A percentile compares a stretch with the other conserved stretches of the same genome.
Evolutionary conservation across 768 basidiomycete species (phyloP).

Genomic region (Lyophyllum atratum): DNA sequence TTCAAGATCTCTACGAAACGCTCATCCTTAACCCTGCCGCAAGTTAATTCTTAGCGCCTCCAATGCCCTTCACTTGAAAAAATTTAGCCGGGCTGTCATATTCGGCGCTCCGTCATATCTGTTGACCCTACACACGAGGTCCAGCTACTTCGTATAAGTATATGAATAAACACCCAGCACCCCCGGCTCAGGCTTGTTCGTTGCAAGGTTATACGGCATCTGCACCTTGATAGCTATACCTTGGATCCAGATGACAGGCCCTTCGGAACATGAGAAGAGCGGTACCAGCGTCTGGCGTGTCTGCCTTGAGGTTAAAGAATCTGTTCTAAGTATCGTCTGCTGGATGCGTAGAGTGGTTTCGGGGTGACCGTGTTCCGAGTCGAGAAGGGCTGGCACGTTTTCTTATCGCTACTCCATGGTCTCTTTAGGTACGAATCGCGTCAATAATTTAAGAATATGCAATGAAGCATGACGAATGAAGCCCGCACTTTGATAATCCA

Average conservation of each 20-base stretch:
- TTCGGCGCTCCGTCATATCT: conserved; percentile 30
- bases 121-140: conserved; percentile 48
- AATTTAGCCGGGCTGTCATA: conserved; percentile 44
- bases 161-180: conserved; percentile 28
- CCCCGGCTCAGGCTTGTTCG: conserved; percentile 5
- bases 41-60: conserved; percentile 52
- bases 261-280: conserved; percentile 24
- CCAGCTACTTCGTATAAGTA: conserved; percentile 55
- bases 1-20: conserved; percentile 45
- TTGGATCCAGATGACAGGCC: conserved; percentile 28
- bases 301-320: conserved; percentile 28
- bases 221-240: conserved; percentile 57
- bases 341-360: conserved; percentile 40
- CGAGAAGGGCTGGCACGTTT: conserved; percentile 46
- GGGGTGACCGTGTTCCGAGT: conserved; percentile 44
- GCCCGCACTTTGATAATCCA: conserved; percentile 50
- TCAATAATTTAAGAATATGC: not conserved
- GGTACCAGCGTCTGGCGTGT: conserved; percentile 19
- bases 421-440: conserved; percentile 28
- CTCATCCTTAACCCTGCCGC: conserved; percentile 51
- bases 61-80: conserved; percentile 34
- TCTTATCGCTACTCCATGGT: conserved; percentile 53
- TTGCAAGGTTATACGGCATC: conserved; percentile 31
- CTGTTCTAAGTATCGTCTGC: conserved; percentile 29
- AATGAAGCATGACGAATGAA: not conserved